These are phyloP conservation scores for Termitomyces sp. DNA, from an alignment of 768 basidiomycete genomes.

Conservation along the genomic window DNA sequence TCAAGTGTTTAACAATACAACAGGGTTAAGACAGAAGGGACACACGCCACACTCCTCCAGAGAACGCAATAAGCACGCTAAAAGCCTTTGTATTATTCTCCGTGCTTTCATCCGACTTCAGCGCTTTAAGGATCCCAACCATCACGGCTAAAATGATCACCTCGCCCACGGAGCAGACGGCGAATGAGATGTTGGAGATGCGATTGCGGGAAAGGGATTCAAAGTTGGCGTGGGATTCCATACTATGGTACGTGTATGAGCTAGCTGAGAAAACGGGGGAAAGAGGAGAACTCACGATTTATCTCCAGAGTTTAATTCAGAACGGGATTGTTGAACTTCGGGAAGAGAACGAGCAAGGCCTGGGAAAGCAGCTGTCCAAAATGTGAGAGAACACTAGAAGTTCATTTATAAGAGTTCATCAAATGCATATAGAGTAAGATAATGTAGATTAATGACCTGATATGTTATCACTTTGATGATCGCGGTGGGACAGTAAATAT, in stretches of 20 bases:
- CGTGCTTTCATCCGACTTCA: conserved; percentile 56
- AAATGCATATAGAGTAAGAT: neutral
- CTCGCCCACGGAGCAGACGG: conserved; percentile 68
- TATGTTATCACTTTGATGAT: conserved; percentile 57
- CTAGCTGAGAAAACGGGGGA: neutral
- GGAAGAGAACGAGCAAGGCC: conserved; percentile 69
- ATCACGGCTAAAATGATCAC: conserved; percentile 67
- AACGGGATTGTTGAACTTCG: conserved; percentile 55
- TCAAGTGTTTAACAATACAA: neutral
- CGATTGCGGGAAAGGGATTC: conserved; percentile 69
- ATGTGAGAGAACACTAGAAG: conserved; percentile 62
- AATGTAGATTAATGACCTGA: conserved; percentile 40
- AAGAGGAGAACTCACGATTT: conserved; percentile 40
- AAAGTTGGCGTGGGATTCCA: conserved; percentile 47
- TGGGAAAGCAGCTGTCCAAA: conserved; percentile 84
- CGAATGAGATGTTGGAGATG: conserved; percentile 73
- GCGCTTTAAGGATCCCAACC: conserved; percentile 69
- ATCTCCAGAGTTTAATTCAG: conserved; percentile 31
- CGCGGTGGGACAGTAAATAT: neutral
- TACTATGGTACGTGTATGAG: conserved; percentile 19
- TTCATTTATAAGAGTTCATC: neutral
- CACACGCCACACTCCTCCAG: conserved; percentile 74
- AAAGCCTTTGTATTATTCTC: conserved; percentile 76
- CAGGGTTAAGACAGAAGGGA: conserved; percentile 5
- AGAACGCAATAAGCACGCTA: conserved; percentile 74